Percentiles rank a stretch among this genome's conserved stretches.
Conservation (phyloP, 352 stramenopile genomes). For the Phytophthora pluvialis region DNA sequence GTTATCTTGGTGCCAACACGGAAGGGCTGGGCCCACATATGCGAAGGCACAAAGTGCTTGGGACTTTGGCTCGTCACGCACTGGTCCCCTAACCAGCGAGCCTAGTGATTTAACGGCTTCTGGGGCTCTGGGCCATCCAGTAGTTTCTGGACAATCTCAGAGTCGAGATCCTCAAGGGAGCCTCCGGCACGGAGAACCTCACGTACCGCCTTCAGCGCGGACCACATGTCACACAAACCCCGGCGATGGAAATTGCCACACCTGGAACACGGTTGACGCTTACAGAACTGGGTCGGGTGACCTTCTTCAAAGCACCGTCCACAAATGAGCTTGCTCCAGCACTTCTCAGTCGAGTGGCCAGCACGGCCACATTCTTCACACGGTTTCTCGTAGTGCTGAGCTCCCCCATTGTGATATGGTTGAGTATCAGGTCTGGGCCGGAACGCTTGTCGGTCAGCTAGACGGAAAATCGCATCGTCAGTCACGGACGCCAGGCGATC, state of each 20-base stretch:
- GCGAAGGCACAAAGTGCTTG: conserved; percentile 6
- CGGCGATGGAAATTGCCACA: neutral
- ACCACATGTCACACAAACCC: conserved; percentile 10
- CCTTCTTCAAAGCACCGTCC: conserved; percentile 3
- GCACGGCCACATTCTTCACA: conserved; percentile 4
- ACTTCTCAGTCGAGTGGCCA: conserved; percentile 1
- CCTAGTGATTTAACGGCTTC: neutral
- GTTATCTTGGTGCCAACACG: neutral
- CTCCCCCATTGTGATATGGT: neutral
- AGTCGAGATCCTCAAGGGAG: neutral
- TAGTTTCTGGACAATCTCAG: neutral
- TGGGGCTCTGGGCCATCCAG: neutral
- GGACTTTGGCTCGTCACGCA: neutral
- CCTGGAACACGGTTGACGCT: neutral
- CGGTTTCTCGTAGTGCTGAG: neutral
- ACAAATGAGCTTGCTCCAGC: neutral
- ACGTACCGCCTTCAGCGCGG: neutral
- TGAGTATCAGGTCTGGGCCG: neutral
- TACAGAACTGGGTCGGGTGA: conserved; percentile 3
- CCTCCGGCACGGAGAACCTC: neutral
- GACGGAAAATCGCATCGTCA: neutral
- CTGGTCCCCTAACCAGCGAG: too few relatives aligned
- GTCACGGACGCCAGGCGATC: too few relatives aligned
- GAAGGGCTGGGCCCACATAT: conserved; percentile 12
- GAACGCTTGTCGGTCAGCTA: neutral